Conservation (phyloP, 345 rosid genomes). For the Brassica carinata region DNA sequence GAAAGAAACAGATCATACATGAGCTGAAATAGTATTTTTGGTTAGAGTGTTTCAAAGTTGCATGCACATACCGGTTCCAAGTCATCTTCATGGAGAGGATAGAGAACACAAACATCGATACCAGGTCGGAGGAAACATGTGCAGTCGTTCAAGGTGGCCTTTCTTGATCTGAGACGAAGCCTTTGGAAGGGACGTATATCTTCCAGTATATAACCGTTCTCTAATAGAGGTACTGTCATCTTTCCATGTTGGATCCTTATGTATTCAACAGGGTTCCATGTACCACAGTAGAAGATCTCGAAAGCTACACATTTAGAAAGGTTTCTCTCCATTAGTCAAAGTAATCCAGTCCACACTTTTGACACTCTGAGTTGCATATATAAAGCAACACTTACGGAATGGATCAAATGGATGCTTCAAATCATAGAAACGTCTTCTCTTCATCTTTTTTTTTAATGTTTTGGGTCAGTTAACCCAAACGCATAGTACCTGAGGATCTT, state of each 20-base stretch:
- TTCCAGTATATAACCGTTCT: slow-evolving; percentile 37
- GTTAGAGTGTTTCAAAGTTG: slow-evolving; percentile 5
- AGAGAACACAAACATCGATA: slow-evolving; percentile 72
- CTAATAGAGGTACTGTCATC: slow-evolving; percentile 49
- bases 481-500: slow-evolving; percentile 6
- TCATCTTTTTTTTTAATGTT: slow-evolving; percentile 31
- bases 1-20: slow-evolving; percentile 17
- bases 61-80: slow-evolving; percentile 38
- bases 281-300: slow-evolving; percentile 59
- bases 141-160: slow-evolving; percentile 66
- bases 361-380: background rate
- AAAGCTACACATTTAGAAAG: slow-evolving; percentile 52
- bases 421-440: slow-evolving; percentile 53
- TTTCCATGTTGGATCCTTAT: slow-evolving; percentile 59
- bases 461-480: background rate
- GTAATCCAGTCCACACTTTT: background rate
- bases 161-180: slow-evolving; percentile 77
- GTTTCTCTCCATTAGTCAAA: background rate
- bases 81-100: slow-evolving; percentile 25
- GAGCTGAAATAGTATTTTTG: background rate
- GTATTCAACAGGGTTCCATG: slow-evolving; percentile 68
- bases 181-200: slow-evolving; percentile 57
- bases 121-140: slow-evolving; percentile 77
- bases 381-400: slow-evolving; percentile 52
- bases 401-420: slow-evolving; percentile 57